phyloP scores from a whole-genome alignment of 108 stramenopile species.

The Nitzschia inconspicua region DNA sequence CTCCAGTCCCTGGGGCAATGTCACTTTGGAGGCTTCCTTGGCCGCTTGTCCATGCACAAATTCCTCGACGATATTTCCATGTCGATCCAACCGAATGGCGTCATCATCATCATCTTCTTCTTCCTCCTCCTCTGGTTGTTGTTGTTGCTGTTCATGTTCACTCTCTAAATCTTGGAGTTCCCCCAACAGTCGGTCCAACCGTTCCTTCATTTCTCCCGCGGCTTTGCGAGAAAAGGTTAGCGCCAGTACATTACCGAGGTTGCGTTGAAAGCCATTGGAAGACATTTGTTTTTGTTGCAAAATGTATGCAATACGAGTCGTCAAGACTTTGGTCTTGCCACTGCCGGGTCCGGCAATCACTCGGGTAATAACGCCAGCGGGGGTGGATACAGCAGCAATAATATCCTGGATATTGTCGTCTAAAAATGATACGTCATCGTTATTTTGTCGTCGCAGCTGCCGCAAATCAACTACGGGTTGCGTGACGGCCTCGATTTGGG shows the following conservation, averaged over 20 bases:
- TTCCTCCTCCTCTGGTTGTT: background rate
- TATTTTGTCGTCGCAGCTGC: background rate
- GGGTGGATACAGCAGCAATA: constrained; percentile 1
- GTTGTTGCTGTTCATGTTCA: background rate
- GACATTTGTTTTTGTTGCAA: constrained; percentile 31
- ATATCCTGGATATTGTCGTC: no score
- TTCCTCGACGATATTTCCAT: background rate
- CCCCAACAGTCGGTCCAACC: constrained; percentile 47
- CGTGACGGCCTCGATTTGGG: constrained; percentile 70
- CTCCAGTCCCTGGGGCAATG: constrained; percentile 26
- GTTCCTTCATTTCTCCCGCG: constrained; percentile 80
- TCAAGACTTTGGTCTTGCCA: constrained; percentile 89
- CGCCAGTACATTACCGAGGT: constrained; percentile 58
- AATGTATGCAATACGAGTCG: constrained; percentile 81
- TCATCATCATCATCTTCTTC: background rate
- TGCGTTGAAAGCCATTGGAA: no score
- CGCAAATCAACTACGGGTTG: no score
- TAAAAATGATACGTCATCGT: no score
- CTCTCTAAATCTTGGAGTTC: constrained; percentile 18
- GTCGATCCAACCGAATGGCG: background rate
- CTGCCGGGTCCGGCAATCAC: constrained; percentile 91
- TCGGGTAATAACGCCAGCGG: constrained; percentile 42
- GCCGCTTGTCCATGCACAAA: background rate
- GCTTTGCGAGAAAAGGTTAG: constrained; percentile 94
- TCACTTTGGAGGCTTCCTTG: background rate